Conservation (phyloP, 2,329 filamentous ascomycete species). For the Geosmithia morbida region DNA sequence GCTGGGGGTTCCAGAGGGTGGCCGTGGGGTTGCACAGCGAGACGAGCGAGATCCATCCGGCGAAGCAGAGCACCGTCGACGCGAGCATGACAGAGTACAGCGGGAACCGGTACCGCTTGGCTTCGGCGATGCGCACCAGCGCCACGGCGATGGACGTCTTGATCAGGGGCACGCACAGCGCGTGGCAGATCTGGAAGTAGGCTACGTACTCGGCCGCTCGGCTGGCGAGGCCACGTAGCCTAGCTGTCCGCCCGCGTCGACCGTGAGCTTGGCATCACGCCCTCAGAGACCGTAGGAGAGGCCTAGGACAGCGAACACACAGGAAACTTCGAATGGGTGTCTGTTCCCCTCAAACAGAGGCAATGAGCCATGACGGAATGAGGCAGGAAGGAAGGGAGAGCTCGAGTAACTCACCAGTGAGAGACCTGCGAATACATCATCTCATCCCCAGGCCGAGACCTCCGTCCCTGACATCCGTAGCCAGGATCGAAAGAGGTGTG, state of each 20-base stretch:
- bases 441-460: neutral
- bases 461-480: neutral
- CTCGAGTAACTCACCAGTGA: neutral
- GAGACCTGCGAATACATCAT: neutral
- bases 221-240: neutral
- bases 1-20: conserved; percentile 3
- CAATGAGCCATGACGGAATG: no score
- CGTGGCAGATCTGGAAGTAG: neutral
- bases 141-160: conserved; percentile 6
- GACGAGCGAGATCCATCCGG: conserved; percentile 2
- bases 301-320: neutral
- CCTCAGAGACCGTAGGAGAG: neutral
- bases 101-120: neutral
- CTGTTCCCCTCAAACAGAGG: neutral
- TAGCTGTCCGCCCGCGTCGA: neutral
- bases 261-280: neutral
- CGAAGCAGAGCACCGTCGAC: conserved; percentile 1
- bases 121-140: conserved; percentile 5
- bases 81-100: neutral
- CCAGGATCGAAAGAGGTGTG: neutral
- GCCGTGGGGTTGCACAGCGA: conserved; percentile 5
- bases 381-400: no score
- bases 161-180: conserved; percentile 1
- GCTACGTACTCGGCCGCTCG: neutral
- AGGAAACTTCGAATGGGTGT: neutral